These are phyloP conservation scores for Tricholomella constricta DNA, from an alignment of 768 basidiomycete species.

Conservation along the genomic window DNA sequence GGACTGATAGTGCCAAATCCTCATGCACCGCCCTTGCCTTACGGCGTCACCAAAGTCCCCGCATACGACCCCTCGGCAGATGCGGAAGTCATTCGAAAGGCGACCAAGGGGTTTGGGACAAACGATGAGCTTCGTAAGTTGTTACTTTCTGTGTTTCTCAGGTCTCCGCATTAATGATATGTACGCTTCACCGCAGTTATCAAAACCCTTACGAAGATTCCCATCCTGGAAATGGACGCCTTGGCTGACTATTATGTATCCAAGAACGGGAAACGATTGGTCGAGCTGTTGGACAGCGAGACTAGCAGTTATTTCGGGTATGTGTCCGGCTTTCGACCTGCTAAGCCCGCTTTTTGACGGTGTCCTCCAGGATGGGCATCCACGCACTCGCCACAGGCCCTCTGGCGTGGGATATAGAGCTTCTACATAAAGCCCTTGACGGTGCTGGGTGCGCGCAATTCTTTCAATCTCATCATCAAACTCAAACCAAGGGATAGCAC, in stretches of 20 bases:
- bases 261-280: constrained; percentile 31
- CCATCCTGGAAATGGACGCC: constrained; percentile 36
- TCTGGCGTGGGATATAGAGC: constrained; percentile 41
- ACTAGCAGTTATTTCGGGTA: constrained; percentile 35
- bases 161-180: too few relatives aligned
- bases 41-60: constrained; percentile 28
- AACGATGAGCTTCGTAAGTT: constrained; percentile 27
- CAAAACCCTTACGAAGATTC: constrained; percentile 28
- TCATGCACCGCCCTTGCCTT: constrained; percentile 21
- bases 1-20: constrained; percentile 33
- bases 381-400: constrained; percentile 40
- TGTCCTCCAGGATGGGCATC: constrained; percentile 26
- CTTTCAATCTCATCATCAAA: neutral
- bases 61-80: constrained; percentile 36
- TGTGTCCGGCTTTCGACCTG: constrained; percentile 3
- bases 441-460: constrained; percentile 31
- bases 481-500: constrained; percentile 22
- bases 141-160: neutral
- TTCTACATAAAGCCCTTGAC: constrained; percentile 30
- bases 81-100: constrained; percentile 32
- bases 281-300: constrained; percentile 28
- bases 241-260: constrained; percentile 33
- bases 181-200: constrained; percentile 34
- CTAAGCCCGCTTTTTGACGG: too few relatives aligned
- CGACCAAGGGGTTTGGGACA: constrained; percentile 27